These are phyloP conservation scores for Rhodocollybia butyracea DNA, from an alignment of 768 basidiomycete genomes.

Conservation along the genomic window DNA sequence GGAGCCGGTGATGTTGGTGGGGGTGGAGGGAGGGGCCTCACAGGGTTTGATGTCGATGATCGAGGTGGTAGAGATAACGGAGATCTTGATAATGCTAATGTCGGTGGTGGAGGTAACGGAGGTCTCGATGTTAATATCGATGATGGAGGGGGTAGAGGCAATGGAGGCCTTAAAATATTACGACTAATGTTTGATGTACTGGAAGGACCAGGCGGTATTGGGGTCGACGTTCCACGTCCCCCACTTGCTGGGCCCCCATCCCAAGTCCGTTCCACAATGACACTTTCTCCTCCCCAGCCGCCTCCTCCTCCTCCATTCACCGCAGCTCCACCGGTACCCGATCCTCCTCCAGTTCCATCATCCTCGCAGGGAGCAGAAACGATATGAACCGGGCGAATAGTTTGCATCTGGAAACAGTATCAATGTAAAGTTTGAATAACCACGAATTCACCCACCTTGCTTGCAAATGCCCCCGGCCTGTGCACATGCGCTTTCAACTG, in stretches of 20 bases:
- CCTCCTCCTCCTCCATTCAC: constrained; percentile 81
- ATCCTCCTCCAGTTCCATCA: constrained; percentile 56
- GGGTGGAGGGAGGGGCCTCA: neutral
- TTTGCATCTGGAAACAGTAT: constrained; percentile 37
- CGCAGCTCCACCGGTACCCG: constrained; percentile 55
- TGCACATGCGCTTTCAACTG: constrained; percentile 77
- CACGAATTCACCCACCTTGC: constrained; percentile 19
- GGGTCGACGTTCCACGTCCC: no score
- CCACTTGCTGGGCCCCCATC: constrained; percentile 36
- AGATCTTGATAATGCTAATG: neutral
- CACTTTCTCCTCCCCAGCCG: constrained; percentile 69
- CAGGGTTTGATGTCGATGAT: neutral
- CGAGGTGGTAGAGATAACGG: neutral
- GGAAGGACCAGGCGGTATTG: neutral
- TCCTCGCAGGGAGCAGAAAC: constrained; percentile 78
- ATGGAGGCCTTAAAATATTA: no score
- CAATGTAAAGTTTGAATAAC: constrained; percentile 21
- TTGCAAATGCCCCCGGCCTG: constrained; percentile 70
- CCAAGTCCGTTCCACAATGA: constrained; percentile 88
- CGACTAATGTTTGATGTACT: no score
- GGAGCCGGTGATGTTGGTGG: neutral
- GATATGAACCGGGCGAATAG: constrained; percentile 69
- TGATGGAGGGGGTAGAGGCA: neutral
- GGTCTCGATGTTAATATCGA: neutral
- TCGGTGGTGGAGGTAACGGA: neutral